phyloP scores from a whole-genome alignment of 129 eudicot genomes.

The Centrapalus pauciflorus region DNA sequence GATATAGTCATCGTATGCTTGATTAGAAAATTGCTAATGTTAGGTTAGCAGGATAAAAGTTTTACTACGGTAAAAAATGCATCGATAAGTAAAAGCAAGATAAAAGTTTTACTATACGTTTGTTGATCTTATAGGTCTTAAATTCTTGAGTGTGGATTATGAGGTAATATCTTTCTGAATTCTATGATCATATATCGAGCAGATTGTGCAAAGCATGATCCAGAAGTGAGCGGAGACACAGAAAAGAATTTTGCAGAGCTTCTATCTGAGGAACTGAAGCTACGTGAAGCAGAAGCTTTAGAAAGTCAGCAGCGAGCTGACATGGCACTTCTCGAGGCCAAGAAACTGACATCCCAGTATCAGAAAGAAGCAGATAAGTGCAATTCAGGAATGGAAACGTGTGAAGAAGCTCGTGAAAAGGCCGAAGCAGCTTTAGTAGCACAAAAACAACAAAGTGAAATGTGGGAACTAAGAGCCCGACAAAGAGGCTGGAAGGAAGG shows the following conservation, averaged over 20 bases:
- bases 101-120: not conserved
- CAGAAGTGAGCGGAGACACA: slow-evolving; percentile 84
- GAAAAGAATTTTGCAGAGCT: slow-evolving; percentile 81
- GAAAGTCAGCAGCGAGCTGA: slow-evolving; percentile 85
- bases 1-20: no score
- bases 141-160: not conserved
- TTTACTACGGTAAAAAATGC: no score
- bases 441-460: slow-evolving; percentile 60
- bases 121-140: not conserved
- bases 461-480: slow-evolving; percentile 90
- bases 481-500: slow-evolving; percentile 91
- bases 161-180: not conserved
- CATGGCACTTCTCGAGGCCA: slow-evolving; percentile 87
- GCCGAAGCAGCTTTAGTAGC: slow-evolving; percentile 66
- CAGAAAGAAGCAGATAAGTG: slow-evolving; percentile 98
- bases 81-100: not conserved
- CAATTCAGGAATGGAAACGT: slow-evolving; percentile 96
- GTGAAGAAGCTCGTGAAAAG: slow-evolving; percentile 96
- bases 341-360: slow-evolving; percentile 87
- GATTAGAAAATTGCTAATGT: no score
- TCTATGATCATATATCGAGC: slow-evolving; percentile 6
- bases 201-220: slow-evolving; percentile 97
- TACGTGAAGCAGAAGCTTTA: slow-evolving; percentile 74
- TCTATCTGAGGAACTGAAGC: slow-evolving; percentile 69
- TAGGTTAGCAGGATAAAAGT: no score